Evolutionary conservation across 2,329 filamentous ascomycete genomes (phyloP), one percentile per base, ranked within the genome.

Genomic region (Ceratocystis alfenasii): DNA sequence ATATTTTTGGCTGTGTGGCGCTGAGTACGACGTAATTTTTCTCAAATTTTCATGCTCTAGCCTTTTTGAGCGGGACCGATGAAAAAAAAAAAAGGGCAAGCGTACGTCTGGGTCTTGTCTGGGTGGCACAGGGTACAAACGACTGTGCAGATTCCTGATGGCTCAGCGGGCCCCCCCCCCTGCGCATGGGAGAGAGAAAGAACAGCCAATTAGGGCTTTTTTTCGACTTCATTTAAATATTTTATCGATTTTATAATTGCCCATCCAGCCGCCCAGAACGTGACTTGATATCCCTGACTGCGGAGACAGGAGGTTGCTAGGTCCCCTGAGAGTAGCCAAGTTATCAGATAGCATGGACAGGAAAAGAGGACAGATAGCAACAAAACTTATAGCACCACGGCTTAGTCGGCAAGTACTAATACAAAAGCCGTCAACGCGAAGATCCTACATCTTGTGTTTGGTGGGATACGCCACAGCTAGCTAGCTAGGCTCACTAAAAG

Each of bases 1-100:
- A 67, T 67, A 67, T 67, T 67, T 67, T 67, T 67, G 66, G 55
- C 66, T 65, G 25, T 67, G 66, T 67, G 66, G 66, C 66, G 66
- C 48, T 45, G 41, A 55, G 46, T 57, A 30, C 57, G 63, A 65
- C 66, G 57, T 57, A 63, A 30, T 63, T 62, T 61, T 62, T 55
- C 66, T 30, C 53, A 57, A 57, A 57, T 28, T 30, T n/a, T 33
- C 17, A 17, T 12, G 12, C 53, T 17, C 22, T 30, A 57, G 12
- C 53, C 53, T 30, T 30, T 57, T 57, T 57, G 53, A 28, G 53
- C 53, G 6, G 53, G 15, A 2, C 53, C 53, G 30, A 15, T 25
- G 25, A 15, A 25, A 25, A 25, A 48, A 48, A 25, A 12, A 50
- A 50, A 50, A 50, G 48, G 48, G 48, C 48, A 50, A 20, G 48